These are phyloP conservation scores for Secale cereale DNA, from an alignment of 176 grass and related monocot species.

Conservation along the genomic window DNA sequence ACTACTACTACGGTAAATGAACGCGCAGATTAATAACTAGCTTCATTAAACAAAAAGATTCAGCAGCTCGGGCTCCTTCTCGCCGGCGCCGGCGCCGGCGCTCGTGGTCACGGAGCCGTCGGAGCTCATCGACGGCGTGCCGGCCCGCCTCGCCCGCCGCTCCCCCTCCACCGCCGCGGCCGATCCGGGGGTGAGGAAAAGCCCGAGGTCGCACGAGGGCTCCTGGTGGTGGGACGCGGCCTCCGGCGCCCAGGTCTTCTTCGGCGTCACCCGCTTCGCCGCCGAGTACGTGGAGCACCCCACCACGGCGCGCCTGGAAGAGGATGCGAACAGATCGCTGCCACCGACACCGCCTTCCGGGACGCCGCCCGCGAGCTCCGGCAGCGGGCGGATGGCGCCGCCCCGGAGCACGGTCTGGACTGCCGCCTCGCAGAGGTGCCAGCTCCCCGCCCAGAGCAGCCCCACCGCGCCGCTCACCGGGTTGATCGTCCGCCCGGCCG, in stretches of 20 bases:
- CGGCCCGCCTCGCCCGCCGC: slow-evolving; percentile 23
- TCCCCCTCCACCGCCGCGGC: background rate
- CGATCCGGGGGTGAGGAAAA: slow-evolving; percentile 44
- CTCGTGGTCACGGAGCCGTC: slow-evolving; percentile 71
- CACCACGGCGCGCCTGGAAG: slow-evolving; percentile 9
- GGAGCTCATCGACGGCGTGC: slow-evolving; percentile 80
- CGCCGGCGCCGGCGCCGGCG: background rate
- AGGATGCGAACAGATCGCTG: background rate
- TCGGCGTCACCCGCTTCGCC: slow-evolving; percentile 29
- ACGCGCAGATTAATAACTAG: background rate
- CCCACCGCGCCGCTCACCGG: slow-evolving; percentile 89
- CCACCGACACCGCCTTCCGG: background rate
- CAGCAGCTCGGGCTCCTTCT: slow-evolving; percentile 47
- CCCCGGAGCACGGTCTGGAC: slow-evolving; percentile 86
- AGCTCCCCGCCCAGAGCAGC: slow-evolving; percentile 67
- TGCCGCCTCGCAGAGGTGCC: slow-evolving; percentile 87
- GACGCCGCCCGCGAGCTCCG: slow-evolving; percentile 36
- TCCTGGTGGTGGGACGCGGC: background rate
- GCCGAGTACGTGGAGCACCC: slow-evolving; percentile 56
- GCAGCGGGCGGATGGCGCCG: slow-evolving; percentile 47
- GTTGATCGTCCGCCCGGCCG: slow-evolving; percentile 93
- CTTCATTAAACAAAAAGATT: slow-evolving; percentile 68
- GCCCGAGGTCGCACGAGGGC: slow-evolving; percentile 46
- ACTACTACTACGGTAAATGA: background rate
- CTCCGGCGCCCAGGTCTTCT: background rate